Base-by-base conservation (phyloP, 1,284 basidiomycete genomes). In the Flammula alnicola region DNA sequence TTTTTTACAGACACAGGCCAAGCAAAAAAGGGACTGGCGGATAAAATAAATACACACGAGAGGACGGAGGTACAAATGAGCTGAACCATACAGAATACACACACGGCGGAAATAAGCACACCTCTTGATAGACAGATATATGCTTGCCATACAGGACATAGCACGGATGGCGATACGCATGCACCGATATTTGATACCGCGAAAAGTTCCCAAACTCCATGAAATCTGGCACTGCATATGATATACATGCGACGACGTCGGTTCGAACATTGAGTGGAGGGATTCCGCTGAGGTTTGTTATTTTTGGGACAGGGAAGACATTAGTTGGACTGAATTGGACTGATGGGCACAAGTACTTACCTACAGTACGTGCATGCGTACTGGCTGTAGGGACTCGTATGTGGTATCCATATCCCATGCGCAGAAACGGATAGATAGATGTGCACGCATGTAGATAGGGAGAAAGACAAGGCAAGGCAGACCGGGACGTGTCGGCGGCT, bases 21-120 rank as follows among this genome's bases (percentile, higher is more conserved):
- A 27, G 23, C 2, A 39, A 39, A 26, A 25, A 22, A 25, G 37
- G 27, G 37, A 39, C 25, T 12, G 36, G 17, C 23, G 17, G 12
- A 39, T n/a, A 25, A 26, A 12, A 27, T 26, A 26, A 39, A n/a
- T 14, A 23, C 7, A 25, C n/a, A 22, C 36, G 14, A n/a, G 17
- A 4, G 37, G 14, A 17, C 37, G 37, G 20, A 23, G 12, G 31
- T 11, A 7, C 33, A 14, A 14, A 19, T 35, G 4, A 4, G 16
- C 33, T 8, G 16, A 19, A 19, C n/a, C 20, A 9, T 3, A 22
- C n/a, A 14, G 16, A 25, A 22, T 8, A 39, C 35, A 39, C 37
- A 22, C 37, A 27, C 37, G 37, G 37, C 37, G 37, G 37, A 39
- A 39, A 39, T 39, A 39, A 17, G 23, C n/a, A n/a, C n/a, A n/a